Evolutionary conservation across 345 rosid genomes (phyloP), one percentile per base, ranked within the genome.

Genomic region (Zanthoxylum bungeanum): DNA sequence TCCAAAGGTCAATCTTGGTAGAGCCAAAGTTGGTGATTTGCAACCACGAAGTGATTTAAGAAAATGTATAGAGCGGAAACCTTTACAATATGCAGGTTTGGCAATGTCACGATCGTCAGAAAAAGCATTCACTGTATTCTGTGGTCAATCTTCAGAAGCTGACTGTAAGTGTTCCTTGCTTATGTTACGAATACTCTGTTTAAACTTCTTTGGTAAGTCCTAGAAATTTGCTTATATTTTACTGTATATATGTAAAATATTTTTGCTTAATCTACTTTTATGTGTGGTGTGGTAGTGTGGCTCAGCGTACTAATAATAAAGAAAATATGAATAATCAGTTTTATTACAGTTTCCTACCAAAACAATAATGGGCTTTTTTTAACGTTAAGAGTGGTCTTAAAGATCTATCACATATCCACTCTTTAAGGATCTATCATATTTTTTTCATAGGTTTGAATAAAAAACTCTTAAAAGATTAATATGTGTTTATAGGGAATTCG

Each of bases 161-260:
- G 63, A 75, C 47, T 34, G 92, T 86, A 72, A 82, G 81, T 58
- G 44, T 62, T 72, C 78, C 72, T 73, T 62, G 25, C n/a, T 67
- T 58, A 49, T 24, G 34, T 33, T n/a, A 47, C n/a, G n/a, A n/a
- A 47, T 8, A 56, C 27, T 14, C 14, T 30, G 10, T 40, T 34
- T 37, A 25, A 24, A 21, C 30, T 40, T 39, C 47, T 59, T 24
- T 22, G 33, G 22, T n/a, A 66, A n/a, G n/a, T 40, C 49, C 46
- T 30, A 51, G 62, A 24, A 19, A 33, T 61, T 27, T 16, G 64
- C 50, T 10, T 40, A 4, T 4, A 14, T 30, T 7, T 55, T 55
- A 8, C 30, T 69, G 25, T 21, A 22, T 40, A 25, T 25, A n/a
- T 36, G 27, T n/a, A 40, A 64, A 64, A 14, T 37, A 47, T 34